phyloP scores from a whole-genome alignment of 176 grass and related monocot species.

The Oryza glumipatula region DNA sequence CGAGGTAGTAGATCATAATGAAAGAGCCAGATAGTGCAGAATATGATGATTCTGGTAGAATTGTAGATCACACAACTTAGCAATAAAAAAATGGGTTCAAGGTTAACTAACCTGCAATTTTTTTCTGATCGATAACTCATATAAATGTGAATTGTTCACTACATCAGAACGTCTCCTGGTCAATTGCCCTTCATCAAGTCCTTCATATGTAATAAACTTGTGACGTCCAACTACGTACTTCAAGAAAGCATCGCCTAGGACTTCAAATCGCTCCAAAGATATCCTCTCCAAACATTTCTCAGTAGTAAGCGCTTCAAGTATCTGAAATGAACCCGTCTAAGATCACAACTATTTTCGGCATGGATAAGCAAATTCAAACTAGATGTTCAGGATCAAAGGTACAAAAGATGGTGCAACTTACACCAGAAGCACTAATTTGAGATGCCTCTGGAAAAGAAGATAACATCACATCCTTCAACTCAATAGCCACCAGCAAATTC shows the following conservation, averaged over 20 bases:
- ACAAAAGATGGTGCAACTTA: slow-evolving; percentile 50
- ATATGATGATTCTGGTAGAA: neutral
- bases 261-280: slow-evolving; percentile 93
- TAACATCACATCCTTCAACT: slow-evolving; percentile 82
- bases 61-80: slow-evolving; percentile 24
- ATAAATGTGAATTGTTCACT: slow-evolving; percentile 93
- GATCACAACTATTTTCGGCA: slow-evolving; percentile 30
- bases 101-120: slow-evolving; percentile 77
- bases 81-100: slow-evolving; percentile 28
- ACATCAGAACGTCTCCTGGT: slow-evolving; percentile 74
- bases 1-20: slow-evolving; percentile 4
- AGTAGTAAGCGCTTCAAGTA: slow-evolving; percentile 94
- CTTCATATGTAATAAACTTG: slow-evolving; percentile 74
- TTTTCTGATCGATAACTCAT: slow-evolving; percentile 71
- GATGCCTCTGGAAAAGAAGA: slow-evolving; percentile 85
- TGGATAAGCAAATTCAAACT: slow-evolving; percentile 35
- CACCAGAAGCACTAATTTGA: slow-evolving; percentile 68
- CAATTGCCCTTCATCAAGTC: slow-evolving; percentile 89
- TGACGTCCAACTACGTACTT: slow-evolving; percentile 89
- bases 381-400: slow-evolving; percentile 29
- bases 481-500: slow-evolving; percentile 93
- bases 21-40: slow-evolving; percentile 29
- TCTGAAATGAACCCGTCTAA: slow-evolving; percentile 57
- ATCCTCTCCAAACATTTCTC: slow-evolving; percentile 93
- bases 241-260: slow-evolving; percentile 95